Evolutionary conservation across 2,329 filamentous ascomycete species (phyloP).

Genomic region (Scorias spongiosa): DNA sequence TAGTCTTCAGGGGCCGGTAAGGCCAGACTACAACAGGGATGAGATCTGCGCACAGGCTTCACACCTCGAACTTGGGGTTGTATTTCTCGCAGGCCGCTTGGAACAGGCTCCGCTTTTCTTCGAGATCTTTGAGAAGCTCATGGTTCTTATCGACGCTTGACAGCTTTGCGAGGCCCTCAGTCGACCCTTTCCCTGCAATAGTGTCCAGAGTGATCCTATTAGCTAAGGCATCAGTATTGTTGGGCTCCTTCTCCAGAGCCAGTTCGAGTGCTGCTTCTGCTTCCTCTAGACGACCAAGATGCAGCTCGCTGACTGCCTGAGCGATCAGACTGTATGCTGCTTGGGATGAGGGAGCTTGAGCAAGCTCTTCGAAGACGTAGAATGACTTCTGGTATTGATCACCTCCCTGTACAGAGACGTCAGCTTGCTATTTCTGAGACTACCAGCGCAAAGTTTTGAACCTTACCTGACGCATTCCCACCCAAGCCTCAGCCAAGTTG

Average conservation of each 20-base stretch:
- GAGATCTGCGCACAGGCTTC: neutral
- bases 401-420: constrained; percentile 48
- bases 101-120: constrained; percentile 77
- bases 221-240: constrained; percentile 60
- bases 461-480: constrained; percentile 68
- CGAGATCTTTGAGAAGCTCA: constrained; percentile 54
- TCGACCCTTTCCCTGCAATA: constrained; percentile 55
- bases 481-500: constrained; percentile 91
- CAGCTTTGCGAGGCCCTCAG: constrained; percentile 39
- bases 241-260: constrained; percentile 58
- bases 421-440: neutral
- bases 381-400: constrained; percentile 94
- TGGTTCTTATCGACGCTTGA: constrained; percentile 51
- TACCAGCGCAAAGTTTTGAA: neutral
- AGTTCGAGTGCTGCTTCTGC: constrained; percentile 74
- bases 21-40: too few relatives aligned
- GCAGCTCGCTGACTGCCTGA: constrained; percentile 81
- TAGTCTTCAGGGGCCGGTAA: too few relatives aligned
- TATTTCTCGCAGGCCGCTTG: constrained; percentile 79
- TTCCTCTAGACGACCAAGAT: constrained; percentile 77
- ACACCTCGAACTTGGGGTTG: constrained; percentile 56
- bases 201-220: constrained; percentile 70
- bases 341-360: constrained; percentile 68
- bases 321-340: constrained; percentile 63
- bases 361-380: constrained; percentile 94